Conservation (phyloP, 768 basidiomycete species). For the Lentinula edodes region DNA sequence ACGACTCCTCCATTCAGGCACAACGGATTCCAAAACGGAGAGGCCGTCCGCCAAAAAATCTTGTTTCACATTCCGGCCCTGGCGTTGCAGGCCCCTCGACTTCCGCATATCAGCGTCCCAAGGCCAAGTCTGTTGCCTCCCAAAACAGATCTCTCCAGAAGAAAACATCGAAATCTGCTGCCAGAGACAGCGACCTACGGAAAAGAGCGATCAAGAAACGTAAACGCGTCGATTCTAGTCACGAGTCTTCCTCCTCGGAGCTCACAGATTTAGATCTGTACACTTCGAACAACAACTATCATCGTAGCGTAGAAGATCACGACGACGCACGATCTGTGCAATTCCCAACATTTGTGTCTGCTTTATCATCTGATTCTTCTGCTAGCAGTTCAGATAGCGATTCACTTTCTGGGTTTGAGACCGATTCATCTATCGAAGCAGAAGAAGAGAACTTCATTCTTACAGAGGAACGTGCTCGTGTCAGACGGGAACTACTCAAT, state of each 20-base stretch:
- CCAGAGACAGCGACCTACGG: not conserved
- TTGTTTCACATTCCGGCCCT: constrained; percentile 25
- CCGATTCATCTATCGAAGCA: constrained; percentile 52
- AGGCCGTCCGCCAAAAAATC: constrained; percentile 52
- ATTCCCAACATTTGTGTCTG: constrained; percentile 68
- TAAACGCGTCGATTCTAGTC: constrained; percentile 24
- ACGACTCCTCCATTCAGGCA: constrained; percentile 10
- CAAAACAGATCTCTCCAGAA: constrained; percentile 20
- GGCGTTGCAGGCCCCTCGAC: not conserved
- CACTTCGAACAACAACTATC: no score
- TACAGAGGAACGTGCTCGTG: constrained; percentile 46
- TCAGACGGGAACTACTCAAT: constrained; percentile 56
- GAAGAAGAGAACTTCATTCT: constrained; percentile 61
- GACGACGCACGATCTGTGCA: constrained; percentile 28
- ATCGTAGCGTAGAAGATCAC: constrained; percentile 13
- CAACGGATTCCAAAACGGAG: constrained; percentile 36
- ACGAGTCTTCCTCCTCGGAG: constrained; percentile 29
- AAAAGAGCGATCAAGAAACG: constrained; percentile 22
- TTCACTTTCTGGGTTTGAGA: constrained; percentile 37
- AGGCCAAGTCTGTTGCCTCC: not conserved
- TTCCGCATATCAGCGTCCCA: constrained; percentile 13
- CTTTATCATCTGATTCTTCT: constrained; percentile 27
- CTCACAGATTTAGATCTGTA: constrained; percentile 30
- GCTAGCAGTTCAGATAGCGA: constrained; percentile 36
- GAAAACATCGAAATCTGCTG: not conserved